Conservation (phyloP, 306 rosid genomes). For the Quercus bicolor region DNA sequence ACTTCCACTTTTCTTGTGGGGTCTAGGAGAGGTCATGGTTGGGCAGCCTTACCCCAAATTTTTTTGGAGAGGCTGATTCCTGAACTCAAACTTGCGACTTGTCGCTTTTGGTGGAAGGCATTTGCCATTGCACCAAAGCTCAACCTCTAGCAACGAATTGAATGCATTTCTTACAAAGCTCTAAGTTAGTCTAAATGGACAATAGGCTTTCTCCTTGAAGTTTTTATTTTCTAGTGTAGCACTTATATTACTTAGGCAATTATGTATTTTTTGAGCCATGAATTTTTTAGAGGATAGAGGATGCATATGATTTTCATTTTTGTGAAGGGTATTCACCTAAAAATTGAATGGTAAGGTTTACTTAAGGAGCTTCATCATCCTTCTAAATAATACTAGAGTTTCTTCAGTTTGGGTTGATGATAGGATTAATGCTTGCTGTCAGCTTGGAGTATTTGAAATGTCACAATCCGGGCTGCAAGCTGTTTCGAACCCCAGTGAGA, state of each 20-base stretch:
- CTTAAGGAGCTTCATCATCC: not conserved
- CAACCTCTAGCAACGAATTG: too few species aligned
- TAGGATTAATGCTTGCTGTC: conserved; percentile 22
- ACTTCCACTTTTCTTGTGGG: too few species aligned
- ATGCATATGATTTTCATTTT: not conserved
- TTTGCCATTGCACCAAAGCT: too few species aligned
- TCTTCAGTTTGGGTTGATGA: conserved; percentile 16
- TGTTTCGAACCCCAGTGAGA: conserved; percentile 71
- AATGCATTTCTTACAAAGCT: not conserved
- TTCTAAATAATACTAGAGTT: not conserved
- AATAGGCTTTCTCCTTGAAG: not conserved
- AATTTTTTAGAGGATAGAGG: not conserved
- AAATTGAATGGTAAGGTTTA: not conserved
- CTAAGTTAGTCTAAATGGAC: not conserved
- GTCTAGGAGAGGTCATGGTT: too few species aligned
- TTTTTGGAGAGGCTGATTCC: too few species aligned
- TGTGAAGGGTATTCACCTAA: not conserved
- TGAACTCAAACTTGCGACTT: too few species aligned
- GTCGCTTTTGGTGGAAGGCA: too few species aligned
- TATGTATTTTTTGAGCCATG: not conserved
- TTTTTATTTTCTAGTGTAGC: not conserved
- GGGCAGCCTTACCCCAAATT: too few species aligned
- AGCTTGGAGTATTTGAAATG: conserved; percentile 99
- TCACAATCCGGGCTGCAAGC: conserved; percentile 62
- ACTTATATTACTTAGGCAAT: not conserved